These are phyloP conservation scores for Aspergillus affinis DNA, from an alignment of 495 filamentous ascomycete species.

Conservation along the genomic window DNA sequence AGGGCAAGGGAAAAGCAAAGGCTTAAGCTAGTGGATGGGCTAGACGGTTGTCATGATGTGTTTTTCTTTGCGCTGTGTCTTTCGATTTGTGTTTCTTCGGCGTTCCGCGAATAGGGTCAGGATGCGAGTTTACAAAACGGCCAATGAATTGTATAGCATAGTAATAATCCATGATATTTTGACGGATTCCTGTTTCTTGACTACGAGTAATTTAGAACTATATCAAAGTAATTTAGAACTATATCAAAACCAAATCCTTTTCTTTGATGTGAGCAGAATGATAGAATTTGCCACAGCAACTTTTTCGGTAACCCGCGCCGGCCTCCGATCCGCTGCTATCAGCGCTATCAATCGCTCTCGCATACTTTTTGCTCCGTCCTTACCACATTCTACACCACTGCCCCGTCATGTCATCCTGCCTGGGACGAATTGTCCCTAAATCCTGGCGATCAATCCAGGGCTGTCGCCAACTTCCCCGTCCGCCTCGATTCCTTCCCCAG, in stretches of 20 bases:
- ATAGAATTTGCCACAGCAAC: conserved; percentile 16
- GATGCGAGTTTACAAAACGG: not conserved
- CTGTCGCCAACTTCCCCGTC: conserved; percentile 1
- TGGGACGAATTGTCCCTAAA: conserved; percentile 29
- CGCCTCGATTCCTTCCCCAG: not conserved
- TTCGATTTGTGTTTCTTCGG: not conserved
- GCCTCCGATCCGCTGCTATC: conserved; percentile 12
- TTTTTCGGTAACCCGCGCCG: conserved; percentile 16
- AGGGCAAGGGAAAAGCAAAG: conserved; percentile 42
- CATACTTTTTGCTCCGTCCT: conserved; percentile 22
- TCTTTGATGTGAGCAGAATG: not conserved
- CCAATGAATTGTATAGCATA: conserved; percentile 3
- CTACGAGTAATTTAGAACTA: too few relatives aligned
- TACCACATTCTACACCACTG: conserved; percentile 14
- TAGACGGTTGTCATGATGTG: conserved; percentile 20
- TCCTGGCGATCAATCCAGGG: conserved; percentile 10
- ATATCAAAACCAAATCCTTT: not conserved
- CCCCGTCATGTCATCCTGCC: conserved; percentile 34
- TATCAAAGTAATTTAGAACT: too few relatives aligned
- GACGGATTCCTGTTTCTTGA: too few relatives aligned
- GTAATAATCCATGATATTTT: not conserved
- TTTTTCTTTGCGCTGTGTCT: conserved; percentile 3
- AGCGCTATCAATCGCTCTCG: conserved; percentile 22
- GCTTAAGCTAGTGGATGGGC: conserved; percentile 20
- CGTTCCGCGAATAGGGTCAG: not conserved